phyloP scores from a whole-genome alignment of 306 rosid genomes.

The Sindora glabra region DNA sequence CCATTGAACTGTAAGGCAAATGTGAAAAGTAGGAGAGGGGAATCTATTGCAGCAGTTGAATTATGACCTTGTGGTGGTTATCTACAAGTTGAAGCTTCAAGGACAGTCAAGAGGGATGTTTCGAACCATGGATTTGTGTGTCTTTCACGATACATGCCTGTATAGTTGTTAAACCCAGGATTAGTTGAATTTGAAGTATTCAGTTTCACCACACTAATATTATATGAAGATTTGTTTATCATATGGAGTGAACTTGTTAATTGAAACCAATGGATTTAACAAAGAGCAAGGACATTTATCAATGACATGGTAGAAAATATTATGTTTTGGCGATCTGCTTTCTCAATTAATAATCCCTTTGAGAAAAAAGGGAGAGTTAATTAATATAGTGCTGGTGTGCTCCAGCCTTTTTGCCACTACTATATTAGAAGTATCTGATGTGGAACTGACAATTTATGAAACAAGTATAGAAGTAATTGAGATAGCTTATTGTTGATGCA shows the following conservation, averaged over 20 bases:
- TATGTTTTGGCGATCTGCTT: background rate
- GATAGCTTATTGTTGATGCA: background rate
- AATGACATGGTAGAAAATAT: background rate
- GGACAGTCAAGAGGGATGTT: background rate
- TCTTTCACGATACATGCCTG: background rate
- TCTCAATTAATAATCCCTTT: background rate
- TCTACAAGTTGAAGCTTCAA: constrained; percentile 4
- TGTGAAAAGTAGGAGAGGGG: background rate
- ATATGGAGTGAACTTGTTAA: background rate
- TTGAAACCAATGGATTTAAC: background rate
- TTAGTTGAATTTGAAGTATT: too few relatives aligned
- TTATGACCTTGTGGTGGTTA: too few relatives aligned
- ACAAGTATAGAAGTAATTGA: too few relatives aligned
- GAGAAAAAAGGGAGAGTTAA: background rate
- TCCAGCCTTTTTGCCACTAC: background rate
- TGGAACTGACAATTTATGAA: background rate
- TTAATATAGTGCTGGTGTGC: background rate
- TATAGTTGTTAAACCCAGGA: background rate
- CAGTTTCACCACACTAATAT: too few relatives aligned
- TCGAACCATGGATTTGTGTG: background rate
- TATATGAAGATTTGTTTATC: too few relatives aligned
- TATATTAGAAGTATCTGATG: background rate
- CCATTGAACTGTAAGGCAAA: background rate
- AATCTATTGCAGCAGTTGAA: too few relatives aligned
- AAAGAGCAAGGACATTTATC: background rate